Conservation (phyloP, 768 basidiomycete genomes). For the Lactarius vividus region DNA sequence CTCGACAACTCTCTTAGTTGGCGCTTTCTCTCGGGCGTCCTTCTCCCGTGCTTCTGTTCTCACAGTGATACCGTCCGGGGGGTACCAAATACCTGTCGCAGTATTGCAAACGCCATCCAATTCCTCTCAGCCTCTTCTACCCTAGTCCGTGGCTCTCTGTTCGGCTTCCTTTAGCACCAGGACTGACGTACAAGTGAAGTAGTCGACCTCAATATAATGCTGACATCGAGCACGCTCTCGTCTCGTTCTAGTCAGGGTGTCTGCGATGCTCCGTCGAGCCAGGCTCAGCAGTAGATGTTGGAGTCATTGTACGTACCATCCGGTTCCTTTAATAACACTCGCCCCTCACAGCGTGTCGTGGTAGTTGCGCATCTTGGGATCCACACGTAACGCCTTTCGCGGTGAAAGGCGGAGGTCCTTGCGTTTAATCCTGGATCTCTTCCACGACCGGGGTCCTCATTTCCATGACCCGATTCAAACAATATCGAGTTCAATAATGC, state of each 20-base stretch:
- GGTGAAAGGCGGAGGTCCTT: constrained; percentile 27
- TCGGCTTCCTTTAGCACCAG: not conserved
- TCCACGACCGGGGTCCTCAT: constrained; percentile 32
- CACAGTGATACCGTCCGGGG: not conserved
- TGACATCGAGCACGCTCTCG: not conserved
- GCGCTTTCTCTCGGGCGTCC: not conserved
- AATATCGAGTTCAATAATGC: not conserved
- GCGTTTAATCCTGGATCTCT: constrained; percentile 27
- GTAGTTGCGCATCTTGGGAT: constrained; percentile 23
- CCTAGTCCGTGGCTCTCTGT: not conserved
- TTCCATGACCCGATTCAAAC: constrained; percentile 29
- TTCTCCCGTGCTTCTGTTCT: not conserved
- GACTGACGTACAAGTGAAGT: not conserved
- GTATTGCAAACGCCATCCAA: not conserved
- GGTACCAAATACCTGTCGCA: not conserved
- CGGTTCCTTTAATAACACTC: not conserved
- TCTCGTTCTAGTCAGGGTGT: not conserved
- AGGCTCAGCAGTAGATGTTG: constrained; percentile 25
- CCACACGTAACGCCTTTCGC: not conserved
- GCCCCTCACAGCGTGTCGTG: not conserved
- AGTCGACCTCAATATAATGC: not conserved
- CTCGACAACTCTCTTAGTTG: not conserved
- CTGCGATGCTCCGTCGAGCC: constrained; percentile 28
- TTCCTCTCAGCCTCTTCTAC: not conserved
- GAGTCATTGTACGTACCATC: constrained; percentile 17